Evolutionary conservation across 805 yeast genomes (phyloP), one percentile per base, ranked within the genome.

Genomic region (Myxozyma udenii): DNA sequence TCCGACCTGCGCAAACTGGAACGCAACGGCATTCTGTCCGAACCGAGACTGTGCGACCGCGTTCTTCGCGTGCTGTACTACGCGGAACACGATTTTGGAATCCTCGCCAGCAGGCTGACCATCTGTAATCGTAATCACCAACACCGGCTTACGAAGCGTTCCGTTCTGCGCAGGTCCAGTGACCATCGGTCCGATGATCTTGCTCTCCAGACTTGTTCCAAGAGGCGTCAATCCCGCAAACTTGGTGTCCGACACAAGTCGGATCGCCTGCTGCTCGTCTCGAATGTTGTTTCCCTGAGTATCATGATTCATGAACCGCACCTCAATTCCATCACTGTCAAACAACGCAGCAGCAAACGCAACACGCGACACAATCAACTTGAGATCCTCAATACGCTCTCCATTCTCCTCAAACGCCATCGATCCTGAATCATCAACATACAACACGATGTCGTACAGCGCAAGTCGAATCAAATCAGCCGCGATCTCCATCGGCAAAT

Each of bases 1-100:
- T 11, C 68, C 68, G 22, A 65, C 68, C 48, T 65, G 68, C 12
- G 68, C 66, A 39, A 65, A 65, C 55, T 65, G 68, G 57, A 66
- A 61, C 9, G 66, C 65, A 18, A 65, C 58, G 12, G 68, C 61
- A 5, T 63, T 64, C 2, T 67, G 61, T 2, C 68, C 66, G 45
- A 52, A 64, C 11, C 63, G 48, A 32, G 61, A 53, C 41, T 51
- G 58, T 2, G 46, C 23, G 11, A 64, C 51, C 12, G 56, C 46
- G 18, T 46, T 37, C 55, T 64, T 64, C 30, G 69, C 59, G 19
- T 52, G 53, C 39, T 50, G 49, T 48, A 65, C 60, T 14, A 55
- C 64, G 21, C 55, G 48, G 48, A 58, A 60, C 14, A 66, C 47
- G 35, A 60, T 52, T 35, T 41, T 49, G 33, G 56, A 33, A 25